A percentile compares a stretch with the other conserved stretches of the same genome.
Evolutionary conservation across 2,329 filamentous ascomycete genomes (phyloP).

Genomic region (Fusarium clavum): DNA sequence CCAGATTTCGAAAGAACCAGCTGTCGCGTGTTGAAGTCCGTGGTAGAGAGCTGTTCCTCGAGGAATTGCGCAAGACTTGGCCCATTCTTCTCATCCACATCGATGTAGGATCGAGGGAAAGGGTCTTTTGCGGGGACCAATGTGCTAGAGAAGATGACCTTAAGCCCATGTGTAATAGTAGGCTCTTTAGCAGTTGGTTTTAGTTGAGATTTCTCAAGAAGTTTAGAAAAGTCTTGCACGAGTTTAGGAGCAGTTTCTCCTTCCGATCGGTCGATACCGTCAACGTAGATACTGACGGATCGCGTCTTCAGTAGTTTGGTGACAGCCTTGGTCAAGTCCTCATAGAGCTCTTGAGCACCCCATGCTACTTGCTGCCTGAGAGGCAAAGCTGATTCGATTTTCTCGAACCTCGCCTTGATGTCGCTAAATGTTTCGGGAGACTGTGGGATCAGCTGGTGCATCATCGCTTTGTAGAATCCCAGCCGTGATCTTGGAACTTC

Average conservation of each 20-base stretch:
- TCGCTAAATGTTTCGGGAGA: neutral
- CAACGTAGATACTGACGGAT: neutral
- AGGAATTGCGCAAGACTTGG: neutral
- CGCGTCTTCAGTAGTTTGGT: neutral
- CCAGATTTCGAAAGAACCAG: neutral
- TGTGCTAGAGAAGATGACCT: slow-evolving; percentile 1
- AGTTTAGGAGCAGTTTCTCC: neutral
- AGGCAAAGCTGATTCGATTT: neutral
- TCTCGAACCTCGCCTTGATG: slow-evolving; percentile 1
- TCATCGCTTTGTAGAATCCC: neutral
- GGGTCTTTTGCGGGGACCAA: neutral
- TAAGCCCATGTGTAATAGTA: neutral
- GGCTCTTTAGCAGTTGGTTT: neutral
- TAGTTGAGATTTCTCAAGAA: neutral
- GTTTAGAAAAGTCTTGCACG: slow-evolving; percentile 5
- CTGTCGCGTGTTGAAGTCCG: neutral
- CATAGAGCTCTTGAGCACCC: slow-evolving; percentile 1
- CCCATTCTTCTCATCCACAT: slow-evolving; percentile 3
- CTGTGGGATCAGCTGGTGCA: neutral
- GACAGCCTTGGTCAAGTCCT: neutral
- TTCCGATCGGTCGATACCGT: slow-evolving; percentile 3
- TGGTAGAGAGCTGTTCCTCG: neutral
- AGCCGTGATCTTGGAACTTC: neutral
- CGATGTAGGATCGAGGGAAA: neutral
- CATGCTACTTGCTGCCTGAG: neutral